Base-by-base conservation (phyloP, 495 filamentous ascomycete genomes). In the Xylaria sp. region DNA sequence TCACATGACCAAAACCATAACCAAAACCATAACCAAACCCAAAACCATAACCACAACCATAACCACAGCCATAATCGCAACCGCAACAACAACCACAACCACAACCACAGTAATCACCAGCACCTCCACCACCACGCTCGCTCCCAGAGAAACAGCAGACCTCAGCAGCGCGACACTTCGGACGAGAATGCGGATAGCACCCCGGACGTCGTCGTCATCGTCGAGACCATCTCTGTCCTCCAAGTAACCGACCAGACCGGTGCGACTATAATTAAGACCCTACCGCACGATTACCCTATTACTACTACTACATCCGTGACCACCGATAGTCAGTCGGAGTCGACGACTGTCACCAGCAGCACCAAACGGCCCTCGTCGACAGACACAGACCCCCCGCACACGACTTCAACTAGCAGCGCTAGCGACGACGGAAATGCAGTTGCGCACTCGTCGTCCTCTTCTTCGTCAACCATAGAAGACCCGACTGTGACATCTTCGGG, bases 191-290 rank as follows among this genome's bases (percentile, higher is more conserved):
- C 43, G 57, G 55, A 43, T 41, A 21, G 52, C 67, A 65, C 72
- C 62, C 72, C 76, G 57, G 75, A 79, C 48, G 52, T 77, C 75
- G 82, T 83, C 59, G 80, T 82, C 61, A 79, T 86, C 63, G 78
- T 84, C 37, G 75, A 82, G 58, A 86, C 85, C 70, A 76, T 88
- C 59, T 85, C 84, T 55, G 81, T 86, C 74, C 75, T 87, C 37
- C 81, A 86, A 65, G 73, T 85, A 70, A 80, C 87, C 74, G 83
- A 87, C 78, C 78, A 78, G 61, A 73, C 78, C 41, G 86, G 85
- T 75, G 78, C 76, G 53, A 78, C 79, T 62, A 71, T 84, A 59
- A 69, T 82, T 67, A 71, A 77, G 63, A 84, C 83, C 58, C 73
- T 83, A 55, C 63, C 74, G 68, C 72, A 57, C 48, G 68, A 76